Conservation (phyloP, 2,329 filamentous ascomycete genomes). For the Xylariaceae sp. region DNA sequence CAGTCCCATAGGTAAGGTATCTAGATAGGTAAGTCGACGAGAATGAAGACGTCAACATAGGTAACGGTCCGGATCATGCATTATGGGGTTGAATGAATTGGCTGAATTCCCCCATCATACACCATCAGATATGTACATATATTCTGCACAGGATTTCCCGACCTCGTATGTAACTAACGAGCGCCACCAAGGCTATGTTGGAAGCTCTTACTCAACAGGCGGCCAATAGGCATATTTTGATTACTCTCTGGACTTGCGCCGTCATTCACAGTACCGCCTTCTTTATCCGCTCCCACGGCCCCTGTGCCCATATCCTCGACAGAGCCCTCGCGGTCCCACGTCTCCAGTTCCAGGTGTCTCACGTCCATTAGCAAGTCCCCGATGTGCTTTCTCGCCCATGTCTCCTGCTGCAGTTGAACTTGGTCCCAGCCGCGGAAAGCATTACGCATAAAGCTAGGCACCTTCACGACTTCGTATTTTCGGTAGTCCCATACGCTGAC, state of each 20-base stretch:
- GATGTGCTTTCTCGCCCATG: conserved; percentile 47
- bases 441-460: conserved; percentile 56
- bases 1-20: no score
- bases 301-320: conserved; percentile 60
- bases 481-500: conserved; percentile 73
- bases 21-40: no score
- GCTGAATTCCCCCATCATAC: no score
- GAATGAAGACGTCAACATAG: no score
- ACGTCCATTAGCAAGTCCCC: conserved; percentile 53
- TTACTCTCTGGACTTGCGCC: neutral
- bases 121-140: no score
- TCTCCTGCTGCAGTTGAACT: conserved; percentile 53
- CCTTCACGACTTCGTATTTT: conserved; percentile 47
- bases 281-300: neutral
- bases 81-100: no score
- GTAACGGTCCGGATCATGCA: no score
- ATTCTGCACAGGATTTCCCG: no score
- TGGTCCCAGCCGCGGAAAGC: conserved; percentile 53
- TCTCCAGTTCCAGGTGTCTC: conserved; percentile 59
- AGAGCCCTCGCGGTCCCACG: conserved; percentile 68
- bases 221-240: neutral
- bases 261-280: neutral
- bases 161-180: no score
- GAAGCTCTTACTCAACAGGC: no score
- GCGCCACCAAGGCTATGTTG: no score